phyloP scores from a whole-genome alignment of 2,329 filamentous ascomycete genomes.

The Botrytis squamosa region DNA sequence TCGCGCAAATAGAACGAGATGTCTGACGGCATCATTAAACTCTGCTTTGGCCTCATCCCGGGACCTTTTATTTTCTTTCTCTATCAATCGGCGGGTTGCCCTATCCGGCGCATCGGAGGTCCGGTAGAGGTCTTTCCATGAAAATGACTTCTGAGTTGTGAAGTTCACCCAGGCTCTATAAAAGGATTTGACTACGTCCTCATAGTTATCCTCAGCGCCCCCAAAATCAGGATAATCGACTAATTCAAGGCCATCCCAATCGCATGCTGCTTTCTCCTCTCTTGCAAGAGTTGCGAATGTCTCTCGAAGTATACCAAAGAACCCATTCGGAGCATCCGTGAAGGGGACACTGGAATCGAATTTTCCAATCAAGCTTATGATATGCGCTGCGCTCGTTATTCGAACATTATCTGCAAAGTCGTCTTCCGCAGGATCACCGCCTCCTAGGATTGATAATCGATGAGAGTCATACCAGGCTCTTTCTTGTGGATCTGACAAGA shows the following conservation, averaged over 20 bases:
- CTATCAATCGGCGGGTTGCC: conserved; percentile 77
- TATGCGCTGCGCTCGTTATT: conserved; percentile 77
- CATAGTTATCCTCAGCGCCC: conserved; percentile 69
- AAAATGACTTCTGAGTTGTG: conserved; percentile 78
- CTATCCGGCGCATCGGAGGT: conserved; percentile 86
- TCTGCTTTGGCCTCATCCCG: conserved; percentile 81
- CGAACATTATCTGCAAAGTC: conserved; percentile 67
- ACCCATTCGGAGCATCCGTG: conserved; percentile 75
- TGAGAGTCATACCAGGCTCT: conserved; percentile 98
- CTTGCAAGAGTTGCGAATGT: conserved; percentile 77
- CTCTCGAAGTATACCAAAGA: conserved; percentile 76
- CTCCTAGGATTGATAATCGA: conserved; percentile 73
- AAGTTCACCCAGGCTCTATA: conserved; percentile 81
- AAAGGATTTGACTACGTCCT: conserved; percentile 74
- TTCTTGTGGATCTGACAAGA: conserved; percentile 95
- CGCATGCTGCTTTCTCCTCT: conserved; percentile 75
- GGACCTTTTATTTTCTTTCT: conserved; percentile 87
- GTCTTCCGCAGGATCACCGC: conserved; percentile 42
- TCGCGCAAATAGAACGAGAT: conserved; percentile 81
- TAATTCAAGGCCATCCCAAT: conserved; percentile 61
- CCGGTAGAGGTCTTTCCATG: conserved; percentile 85
- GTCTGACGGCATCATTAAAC: conserved; percentile 89
- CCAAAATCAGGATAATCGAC: conserved; percentile 82
- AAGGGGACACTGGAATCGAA: conserved; percentile 80
- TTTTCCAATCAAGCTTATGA: conserved; percentile 73